Evolutionary conservation across 495 filamentous ascomycete genomes (phyloP).

Genomic region (Xylaria scruposa): DNA sequence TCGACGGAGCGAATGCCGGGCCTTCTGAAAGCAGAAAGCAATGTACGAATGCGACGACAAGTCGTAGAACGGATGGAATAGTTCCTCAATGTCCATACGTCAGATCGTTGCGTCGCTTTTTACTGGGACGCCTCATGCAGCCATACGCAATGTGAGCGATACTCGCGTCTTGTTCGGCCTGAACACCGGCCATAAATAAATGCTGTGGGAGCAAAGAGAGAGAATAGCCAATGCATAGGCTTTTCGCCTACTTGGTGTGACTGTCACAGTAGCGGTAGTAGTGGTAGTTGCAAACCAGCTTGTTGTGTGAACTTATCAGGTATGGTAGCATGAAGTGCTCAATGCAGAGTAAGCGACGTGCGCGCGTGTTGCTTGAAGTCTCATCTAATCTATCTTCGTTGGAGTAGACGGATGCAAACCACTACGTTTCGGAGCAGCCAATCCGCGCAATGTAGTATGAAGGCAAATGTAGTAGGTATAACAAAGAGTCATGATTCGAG

Average conservation of each 20-base stretch:
- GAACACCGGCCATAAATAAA: not conserved
- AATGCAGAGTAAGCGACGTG: conserved; percentile 26
- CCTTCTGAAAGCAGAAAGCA: not conserved
- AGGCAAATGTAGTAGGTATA: not conserved
- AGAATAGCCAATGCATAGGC: conserved; percentile 1
- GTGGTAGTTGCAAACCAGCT: not conserved
- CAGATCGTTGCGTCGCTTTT: not conserved
- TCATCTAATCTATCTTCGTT: conserved; percentile 13
- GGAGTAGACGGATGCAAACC: conserved; percentile 15
- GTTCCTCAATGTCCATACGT: not conserved
- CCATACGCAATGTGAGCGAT: not conserved
- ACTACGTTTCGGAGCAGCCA: conserved; percentile 12
- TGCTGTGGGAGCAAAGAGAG: not conserved
- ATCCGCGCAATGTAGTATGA: conserved; percentile 12
- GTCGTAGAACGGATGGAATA: not conserved
- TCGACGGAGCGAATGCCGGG: not conserved
- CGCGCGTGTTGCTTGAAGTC: not conserved
- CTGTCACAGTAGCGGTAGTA: not conserved
- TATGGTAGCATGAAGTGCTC: conserved; percentile 22
- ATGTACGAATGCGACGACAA: not conserved
- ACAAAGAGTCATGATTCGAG: not conserved
- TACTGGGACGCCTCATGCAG: not conserved
- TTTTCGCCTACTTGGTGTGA: not conserved
- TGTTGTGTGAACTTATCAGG: not conserved
- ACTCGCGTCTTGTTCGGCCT: not conserved